Base-by-base conservation (phyloP, 75 land plant genomes). In the Ceratopteris richardii region DNA sequence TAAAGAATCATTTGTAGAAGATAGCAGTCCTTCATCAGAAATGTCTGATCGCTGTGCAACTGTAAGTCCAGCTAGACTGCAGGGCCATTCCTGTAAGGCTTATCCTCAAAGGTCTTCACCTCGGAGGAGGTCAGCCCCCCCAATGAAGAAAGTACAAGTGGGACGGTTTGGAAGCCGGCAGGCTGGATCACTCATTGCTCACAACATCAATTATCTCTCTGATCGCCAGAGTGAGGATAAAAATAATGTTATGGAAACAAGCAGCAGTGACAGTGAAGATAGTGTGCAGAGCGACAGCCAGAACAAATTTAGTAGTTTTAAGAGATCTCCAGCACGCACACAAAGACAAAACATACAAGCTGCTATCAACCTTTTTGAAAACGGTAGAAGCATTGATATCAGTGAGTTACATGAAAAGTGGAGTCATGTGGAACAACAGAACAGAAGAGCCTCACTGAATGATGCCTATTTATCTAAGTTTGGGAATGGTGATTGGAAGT, bases 301-400 rank as follows among this genome's bases (percentile, higher is more conserved):
- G n/a, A n/a, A n/a, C n/a, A n/a, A n/a, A n/a, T n/a, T n/a, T n/a
- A n/a, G n/a, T n/a, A 10, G 4, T 46, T 5, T 25, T 28, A 41
- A 22, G n/a, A 2, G 13, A 46, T 46, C 50, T 46, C 50, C 66
- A 44, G 75, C 59, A 46, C 77, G 65, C n/a, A 20, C 74, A 4
- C 71, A 81, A 68, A 51, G 88, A 31, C 66, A 86, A 13, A 90
- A 90, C 58, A 87, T 86, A 17, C 83, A 90, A 55, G 96, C 85
- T 44, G 72, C 91, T 2, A 90, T 90, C 41, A 90, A 64, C 54
- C 52, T 90, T 41, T 90, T 90, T 75, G 96, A 90, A 61, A 78
- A 55, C 63, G 85, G 82, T 29, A 80, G 77, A 64, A 79, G 82
- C 58, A 80, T 76, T 66, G 71, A 19, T n/a, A n/a, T n/a, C n/a